Evolutionary conservation across 176 grass and related monocot species (phyloP).

Genomic region (Neostapfia colusana): DNA sequence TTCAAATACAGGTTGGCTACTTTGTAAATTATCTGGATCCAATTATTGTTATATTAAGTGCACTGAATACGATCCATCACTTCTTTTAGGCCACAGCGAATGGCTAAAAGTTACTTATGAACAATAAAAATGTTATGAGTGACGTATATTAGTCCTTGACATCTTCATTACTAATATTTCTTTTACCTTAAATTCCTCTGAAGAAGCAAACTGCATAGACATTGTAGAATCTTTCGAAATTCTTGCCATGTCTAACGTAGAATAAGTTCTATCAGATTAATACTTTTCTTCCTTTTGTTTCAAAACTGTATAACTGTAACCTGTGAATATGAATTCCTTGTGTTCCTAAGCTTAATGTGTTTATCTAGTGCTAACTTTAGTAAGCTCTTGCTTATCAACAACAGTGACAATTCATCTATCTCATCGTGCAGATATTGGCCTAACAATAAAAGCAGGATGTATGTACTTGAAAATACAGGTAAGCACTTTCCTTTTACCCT

Average conservation of each 20-base stretch:
- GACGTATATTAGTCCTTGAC: not conserved
- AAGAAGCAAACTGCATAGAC: conserved; percentile 30
- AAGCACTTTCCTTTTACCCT: conserved; percentile 11
- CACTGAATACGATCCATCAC: not conserved
- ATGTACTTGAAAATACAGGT: conserved; percentile 96
- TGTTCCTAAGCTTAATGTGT: not conserved
- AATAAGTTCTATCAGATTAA: conserved; percentile 1
- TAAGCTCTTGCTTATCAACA: conserved; percentile 16
- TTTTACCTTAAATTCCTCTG: not conserved
- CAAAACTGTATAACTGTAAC: conserved; percentile 5
- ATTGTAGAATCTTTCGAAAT: not conserved
- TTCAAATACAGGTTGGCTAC: conserved; percentile 78
- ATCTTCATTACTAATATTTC: conserved; percentile 4
- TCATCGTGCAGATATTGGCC: conserved; percentile 74
- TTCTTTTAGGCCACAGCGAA: not conserved
- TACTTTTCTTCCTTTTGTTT: not conserved
- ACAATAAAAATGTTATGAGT: not conserved
- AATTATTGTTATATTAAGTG: not conserved
- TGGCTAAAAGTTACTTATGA: not conserved
- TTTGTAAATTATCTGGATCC: not conserved
- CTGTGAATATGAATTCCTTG: not conserved
- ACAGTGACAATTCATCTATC: conserved; percentile 28
- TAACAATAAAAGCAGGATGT: conserved; percentile 98
- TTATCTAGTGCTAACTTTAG: not conserved
- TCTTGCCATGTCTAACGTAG: not conserved